Evolutionary conservation across 1,139 yeast species (phyloP).

Genomic region (Blastobotrys arbuscula): DNA sequence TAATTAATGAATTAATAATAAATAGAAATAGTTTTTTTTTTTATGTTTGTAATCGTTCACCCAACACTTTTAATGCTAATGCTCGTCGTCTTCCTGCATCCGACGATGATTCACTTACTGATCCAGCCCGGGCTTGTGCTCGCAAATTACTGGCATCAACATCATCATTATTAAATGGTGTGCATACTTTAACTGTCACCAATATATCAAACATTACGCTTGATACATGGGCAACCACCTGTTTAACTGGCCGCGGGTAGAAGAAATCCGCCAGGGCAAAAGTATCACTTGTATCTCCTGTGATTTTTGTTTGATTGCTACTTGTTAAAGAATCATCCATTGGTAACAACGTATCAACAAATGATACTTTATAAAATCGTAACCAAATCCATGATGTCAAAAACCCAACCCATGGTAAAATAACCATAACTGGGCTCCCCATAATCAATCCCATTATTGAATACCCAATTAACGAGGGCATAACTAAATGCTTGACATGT

Average conservation of each 20-base stretch:
- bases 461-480: conserved; percentile 47
- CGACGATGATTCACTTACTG: conserved; percentile 20
- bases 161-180: conserved; percentile 65
- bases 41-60: conserved; percentile 45
- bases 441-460: conserved; percentile 30
- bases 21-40: not conserved
- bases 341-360: conserved; percentile 33
- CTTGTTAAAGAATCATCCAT: conserved; percentile 20
- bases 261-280: conserved; percentile 73
- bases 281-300: conserved; percentile 89
- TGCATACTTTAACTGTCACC: conserved; percentile 50
- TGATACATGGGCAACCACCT: conserved; percentile 49
- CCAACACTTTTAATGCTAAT: conserved; percentile 75
- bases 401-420: conserved; percentile 68
- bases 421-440: conserved; percentile 23
- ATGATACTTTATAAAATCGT: conserved; percentile 61
- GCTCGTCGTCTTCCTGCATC: conserved; percentile 84
- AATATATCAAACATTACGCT: conserved; percentile 47
- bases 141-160: conserved; percentile 69
- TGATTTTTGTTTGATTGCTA: conserved; percentile 34
- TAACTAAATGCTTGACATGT: conserved; percentile 65
- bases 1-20: conserved; percentile 3
- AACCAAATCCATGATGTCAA: conserved; percentile 67
- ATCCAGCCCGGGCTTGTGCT: conserved; percentile 34
- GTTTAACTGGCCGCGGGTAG: conserved; percentile 59